phyloP scores from a whole-genome alignment of 2,329 filamentous ascomycete genomes.

The Spiromastix sp. region DNA sequence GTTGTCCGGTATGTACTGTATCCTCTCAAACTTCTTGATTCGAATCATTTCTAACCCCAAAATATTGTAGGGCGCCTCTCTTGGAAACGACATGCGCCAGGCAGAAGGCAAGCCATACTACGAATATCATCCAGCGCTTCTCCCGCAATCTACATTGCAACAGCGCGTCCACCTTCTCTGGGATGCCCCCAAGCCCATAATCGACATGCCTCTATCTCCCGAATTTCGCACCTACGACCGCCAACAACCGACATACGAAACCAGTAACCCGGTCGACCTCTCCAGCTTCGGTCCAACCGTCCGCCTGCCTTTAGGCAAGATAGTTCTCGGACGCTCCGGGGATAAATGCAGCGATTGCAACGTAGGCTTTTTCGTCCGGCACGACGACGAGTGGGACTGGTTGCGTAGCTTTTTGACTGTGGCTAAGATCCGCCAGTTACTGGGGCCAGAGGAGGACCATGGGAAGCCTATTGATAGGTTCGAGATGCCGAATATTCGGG shows the following conservation, averaged over 20 bases:
- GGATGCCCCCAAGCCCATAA: not conserved
- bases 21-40: not conserved
- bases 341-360: constrained; percentile 39
- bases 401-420: constrained; percentile 17
- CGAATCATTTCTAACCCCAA: no score
- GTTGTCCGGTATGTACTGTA: not conserved
- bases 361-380: constrained; percentile 36
- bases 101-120: constrained; percentile 11
- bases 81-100: constrained; percentile 9
- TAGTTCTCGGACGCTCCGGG: constrained; percentile 28
- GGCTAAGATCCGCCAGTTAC: constrained; percentile 7
- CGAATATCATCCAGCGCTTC: constrained; percentile 19
- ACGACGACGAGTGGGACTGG: constrained; percentile 35
- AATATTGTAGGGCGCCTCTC: constrained; percentile 5
- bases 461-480: constrained; percentile 9
- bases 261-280: constrained; percentile 9
- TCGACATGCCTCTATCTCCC: not conserved
- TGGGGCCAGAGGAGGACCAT: constrained; percentile 8
- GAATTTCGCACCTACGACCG: not conserved
- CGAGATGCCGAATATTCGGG: constrained; percentile 5
- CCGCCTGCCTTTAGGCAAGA: constrained; percentile 21
- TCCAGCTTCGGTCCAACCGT: constrained; percentile 17
- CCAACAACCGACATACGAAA: constrained; percentile 10
- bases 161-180: not conserved
- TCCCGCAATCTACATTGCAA: constrained; percentile 14